Conservation (phyloP, 2,329 filamentous ascomycete genomes). For the Sporothrix curviconia region DNA sequence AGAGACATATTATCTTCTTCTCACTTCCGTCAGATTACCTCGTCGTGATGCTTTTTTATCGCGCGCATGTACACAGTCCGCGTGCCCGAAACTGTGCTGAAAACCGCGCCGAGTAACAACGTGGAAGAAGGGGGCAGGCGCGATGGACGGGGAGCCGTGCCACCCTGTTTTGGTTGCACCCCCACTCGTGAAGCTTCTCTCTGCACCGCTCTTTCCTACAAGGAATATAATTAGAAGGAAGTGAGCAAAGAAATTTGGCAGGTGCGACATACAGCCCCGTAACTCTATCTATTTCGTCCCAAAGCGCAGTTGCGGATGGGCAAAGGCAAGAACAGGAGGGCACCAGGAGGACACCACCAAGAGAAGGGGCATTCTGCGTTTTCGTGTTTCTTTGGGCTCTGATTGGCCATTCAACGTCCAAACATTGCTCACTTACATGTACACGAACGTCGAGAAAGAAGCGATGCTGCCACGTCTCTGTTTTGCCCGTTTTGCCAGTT, state of each 20-base stretch:
- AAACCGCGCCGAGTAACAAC: slow-evolving; percentile 20
- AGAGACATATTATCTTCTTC: no score
- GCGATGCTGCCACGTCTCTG: not conserved
- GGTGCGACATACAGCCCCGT: not conserved
- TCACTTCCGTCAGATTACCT: no score
- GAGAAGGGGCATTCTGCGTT: not conserved
- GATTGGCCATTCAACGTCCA: slow-evolving; percentile 12
- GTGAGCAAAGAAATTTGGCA: slow-evolving; percentile 11
- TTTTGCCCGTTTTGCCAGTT: not conserved
- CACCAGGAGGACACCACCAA: no score
- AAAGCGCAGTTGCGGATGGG: not conserved
- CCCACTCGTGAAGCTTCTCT: not conserved
- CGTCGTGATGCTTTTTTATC: no score
- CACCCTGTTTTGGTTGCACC: slow-evolving; percentile 9
- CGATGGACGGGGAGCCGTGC: slow-evolving; percentile 4
- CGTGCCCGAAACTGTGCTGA: slow-evolving; percentile 23
- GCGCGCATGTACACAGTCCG: slow-evolving; percentile 18
- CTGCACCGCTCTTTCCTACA: not conserved
- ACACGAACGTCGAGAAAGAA: not conserved
- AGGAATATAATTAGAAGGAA: slow-evolving; percentile 6
- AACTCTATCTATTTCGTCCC: not conserved
- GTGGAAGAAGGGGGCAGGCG: not conserved
- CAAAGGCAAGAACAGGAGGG: not conserved
- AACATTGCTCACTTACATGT: slow-evolving; percentile 10
- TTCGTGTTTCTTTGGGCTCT: slow-evolving; percentile 10